Conservation (phyloP, 176 grass and related monocot species). For the Triticum dicoccoides region DNA sequence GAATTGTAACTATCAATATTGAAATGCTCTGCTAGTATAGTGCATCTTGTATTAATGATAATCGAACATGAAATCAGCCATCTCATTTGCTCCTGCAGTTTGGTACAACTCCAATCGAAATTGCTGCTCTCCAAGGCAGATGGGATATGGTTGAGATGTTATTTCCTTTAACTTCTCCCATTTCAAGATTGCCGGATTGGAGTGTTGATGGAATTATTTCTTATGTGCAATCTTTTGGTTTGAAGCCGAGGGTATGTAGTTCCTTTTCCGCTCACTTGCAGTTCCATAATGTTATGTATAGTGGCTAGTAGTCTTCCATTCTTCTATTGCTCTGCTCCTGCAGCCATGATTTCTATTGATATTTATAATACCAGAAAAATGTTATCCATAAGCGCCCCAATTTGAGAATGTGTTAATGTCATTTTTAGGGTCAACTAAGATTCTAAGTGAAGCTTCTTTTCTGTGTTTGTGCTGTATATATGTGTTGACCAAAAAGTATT, state of each 20-base stretch:
- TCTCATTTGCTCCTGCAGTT: constrained; percentile 1
- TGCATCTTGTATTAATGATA: neutral
- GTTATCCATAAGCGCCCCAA: neutral
- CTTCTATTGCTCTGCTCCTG: too few relatives aligned
- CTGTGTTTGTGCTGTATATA: neutral
- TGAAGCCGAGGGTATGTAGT: constrained; percentile 8
- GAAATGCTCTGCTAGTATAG: too few relatives aligned
- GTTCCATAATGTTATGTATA: neutral
- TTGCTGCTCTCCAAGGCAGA: neutral
- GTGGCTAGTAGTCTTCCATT: too few relatives aligned
- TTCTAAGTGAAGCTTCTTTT: neutral
- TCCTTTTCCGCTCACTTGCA: neutral
- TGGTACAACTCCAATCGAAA: constrained; percentile 5
- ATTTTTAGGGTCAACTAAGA: neutral
- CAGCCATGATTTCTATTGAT: neutral
- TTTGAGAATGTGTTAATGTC: neutral
- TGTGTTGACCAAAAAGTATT: neutral
- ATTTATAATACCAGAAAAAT: neutral
- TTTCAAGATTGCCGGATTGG: constrained; percentile 13
- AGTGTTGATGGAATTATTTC: constrained; percentile 33
- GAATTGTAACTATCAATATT: too few relatives aligned
- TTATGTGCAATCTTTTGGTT: neutral
- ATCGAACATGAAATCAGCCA: neutral
- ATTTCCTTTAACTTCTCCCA: constrained; percentile 21
- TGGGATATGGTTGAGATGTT: constrained; percentile 15